Base-by-base conservation (phyloP, 1,284 basidiomycete species). In the Fomitopsis palustris region DNA sequence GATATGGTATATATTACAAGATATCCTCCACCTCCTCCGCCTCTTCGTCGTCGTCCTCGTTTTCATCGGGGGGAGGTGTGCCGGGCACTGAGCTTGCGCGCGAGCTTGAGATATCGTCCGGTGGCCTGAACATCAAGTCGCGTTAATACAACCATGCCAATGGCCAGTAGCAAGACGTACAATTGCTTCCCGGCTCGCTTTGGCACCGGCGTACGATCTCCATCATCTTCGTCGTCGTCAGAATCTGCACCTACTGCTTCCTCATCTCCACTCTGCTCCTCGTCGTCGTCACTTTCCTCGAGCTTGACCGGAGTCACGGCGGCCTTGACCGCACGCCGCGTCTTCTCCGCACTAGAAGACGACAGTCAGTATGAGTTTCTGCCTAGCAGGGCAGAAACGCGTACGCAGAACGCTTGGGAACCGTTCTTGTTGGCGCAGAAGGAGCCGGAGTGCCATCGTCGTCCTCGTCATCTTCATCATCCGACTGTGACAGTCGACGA, bases 391-490 rank as follows among this genome's bases (percentile, higher is more conserved):
- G 1, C 38, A n/a, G 17, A n/a, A 19, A 71, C 74, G n/a, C n/a
- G 52, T 64, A 76, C 74, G 73, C 74, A 54, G 72, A 71, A 55
- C 74, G 69, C 55, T 62, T 68, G 17, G 74, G 74, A 69, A 75
- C 67, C 10, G 70, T 67, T 7, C 74, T 65, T n/a, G 70, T 72
- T 9, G 74, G 72, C 3, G 60, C 64, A 1, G 68, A 62, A 3
- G 65, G 58, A 10, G 70, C 61, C 3, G 69, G 69, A 21, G 69
- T 66, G 8, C 59, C 37, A 60, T 62, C 62, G n/a, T 78, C 73
- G 1, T 76, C 73, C 5, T 78, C 76, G 16, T 79, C 81, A 6
- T 74, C 76, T 39, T 79, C 77, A 21, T 77, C 77, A 52, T 78
- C 78, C 7, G 79, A 77, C 10, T 73, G 74, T 1, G 85, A 85